Evolutionary conservation across 305 asterid genomes (phyloP).

Genomic region (Striga hermonthica): DNA sequence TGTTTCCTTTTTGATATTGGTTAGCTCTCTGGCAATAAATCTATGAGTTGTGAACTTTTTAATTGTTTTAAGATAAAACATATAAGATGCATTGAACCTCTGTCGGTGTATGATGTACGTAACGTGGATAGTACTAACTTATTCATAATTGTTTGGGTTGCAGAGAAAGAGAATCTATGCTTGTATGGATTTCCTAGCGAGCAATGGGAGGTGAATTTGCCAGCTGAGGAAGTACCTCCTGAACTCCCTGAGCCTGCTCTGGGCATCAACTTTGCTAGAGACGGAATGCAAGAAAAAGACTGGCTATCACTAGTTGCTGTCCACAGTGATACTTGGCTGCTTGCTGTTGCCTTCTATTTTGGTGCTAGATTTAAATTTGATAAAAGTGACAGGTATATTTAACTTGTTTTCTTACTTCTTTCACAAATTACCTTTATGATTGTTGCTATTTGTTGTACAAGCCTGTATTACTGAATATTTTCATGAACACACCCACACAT

Average conservation of each 20-base stretch:
- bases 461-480: background rate
- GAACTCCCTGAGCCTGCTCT: constrained; percentile 54
- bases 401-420: background rate
- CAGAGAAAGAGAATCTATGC: constrained; percentile 48
- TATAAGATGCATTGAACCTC: background rate
- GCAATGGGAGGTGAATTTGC: constrained; percentile 52
- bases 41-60: constrained; percentile 11
- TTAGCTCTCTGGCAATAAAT: background rate
- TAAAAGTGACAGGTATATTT: constrained; percentile 45
- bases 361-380: constrained; percentile 53
- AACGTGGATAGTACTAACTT: constrained; percentile 18
- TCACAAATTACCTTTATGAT: constrained; percentile 14
- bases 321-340: constrained; percentile 58
- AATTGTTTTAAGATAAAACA: constrained; percentile 1
- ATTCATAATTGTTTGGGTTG: constrained; percentile 13
- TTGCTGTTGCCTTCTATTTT: constrained; percentile 48
- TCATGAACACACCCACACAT: background rate
- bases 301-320: constrained; percentile 57
- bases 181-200: constrained; percentile 49
- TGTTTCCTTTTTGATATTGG: background rate
- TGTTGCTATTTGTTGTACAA: background rate
- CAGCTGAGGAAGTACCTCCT: constrained; percentile 53
- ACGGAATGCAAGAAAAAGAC: constrained; percentile 57
- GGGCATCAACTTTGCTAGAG: constrained; percentile 55
- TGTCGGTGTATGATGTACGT: background rate